phyloP scores from a whole-genome alignment of 306 rosid species.

The Comarum palustre region DNA sequence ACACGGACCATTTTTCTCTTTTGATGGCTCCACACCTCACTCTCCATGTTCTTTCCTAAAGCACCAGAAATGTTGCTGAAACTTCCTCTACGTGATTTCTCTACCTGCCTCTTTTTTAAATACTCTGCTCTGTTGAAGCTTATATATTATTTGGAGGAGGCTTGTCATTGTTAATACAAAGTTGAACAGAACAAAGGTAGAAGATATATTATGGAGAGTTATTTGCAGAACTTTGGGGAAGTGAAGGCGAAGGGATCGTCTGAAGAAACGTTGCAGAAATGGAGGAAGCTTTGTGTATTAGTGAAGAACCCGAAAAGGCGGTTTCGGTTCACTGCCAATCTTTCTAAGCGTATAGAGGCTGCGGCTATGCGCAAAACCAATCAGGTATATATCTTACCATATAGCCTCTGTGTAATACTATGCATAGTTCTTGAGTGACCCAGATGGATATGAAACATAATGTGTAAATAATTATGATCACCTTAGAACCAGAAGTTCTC shows the following conservation, averaged over 20 bases:
- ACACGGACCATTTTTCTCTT: not conserved
- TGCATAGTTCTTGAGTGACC: not conserved
- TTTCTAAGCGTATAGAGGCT: constrained; percentile 61
- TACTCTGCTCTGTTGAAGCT: too few relatives aligned
- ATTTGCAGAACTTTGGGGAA: constrained; percentile 53
- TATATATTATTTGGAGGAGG: not conserved
- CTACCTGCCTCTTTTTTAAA: too few relatives aligned
- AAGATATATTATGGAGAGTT: constrained; percentile 44
- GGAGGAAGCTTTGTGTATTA: constrained; percentile 65
- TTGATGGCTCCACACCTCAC: constrained; percentile 12
- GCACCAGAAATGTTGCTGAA: constrained; percentile 11
- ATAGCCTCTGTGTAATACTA: not conserved
- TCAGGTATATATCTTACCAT: constrained; percentile 35
- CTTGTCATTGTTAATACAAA: not conserved
- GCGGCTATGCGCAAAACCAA: constrained; percentile 79
- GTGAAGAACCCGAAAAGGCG: constrained; percentile 74
- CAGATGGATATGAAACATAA: not conserved
- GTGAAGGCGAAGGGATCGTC: constrained; percentile 66
- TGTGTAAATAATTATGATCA: not conserved
- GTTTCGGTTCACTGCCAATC: constrained; percentile 90
- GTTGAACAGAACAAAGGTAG: not conserved
- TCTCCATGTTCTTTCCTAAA: constrained; percentile 4
- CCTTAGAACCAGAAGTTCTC: not conserved
- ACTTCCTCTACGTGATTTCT: not conserved
- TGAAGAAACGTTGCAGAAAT: constrained; percentile 59